Evolutionary conservation across 1,284 basidiomycete genomes (phyloP), one percentile per base, ranked within the genome.

Genomic region (Boletellus sp.): DNA sequence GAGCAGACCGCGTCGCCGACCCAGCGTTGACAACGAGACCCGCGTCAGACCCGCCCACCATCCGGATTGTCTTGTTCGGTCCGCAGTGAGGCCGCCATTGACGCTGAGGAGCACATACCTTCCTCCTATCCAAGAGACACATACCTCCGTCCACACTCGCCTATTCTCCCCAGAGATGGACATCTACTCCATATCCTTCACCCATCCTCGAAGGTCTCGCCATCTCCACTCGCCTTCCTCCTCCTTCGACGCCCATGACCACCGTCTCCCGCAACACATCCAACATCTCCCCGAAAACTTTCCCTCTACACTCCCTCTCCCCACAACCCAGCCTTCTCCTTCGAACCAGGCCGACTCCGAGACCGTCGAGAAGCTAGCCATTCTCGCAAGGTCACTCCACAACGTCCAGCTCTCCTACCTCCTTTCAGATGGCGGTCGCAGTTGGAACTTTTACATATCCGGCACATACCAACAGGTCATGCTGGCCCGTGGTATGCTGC

Each of bases 391-490:
- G 75, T 81, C 86, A 49, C 73, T 87, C 33, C 89, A 93, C 65
- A 87, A 82, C 60, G 91, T 89, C 66, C 85, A 91, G 64, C 81
- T 93, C 60, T 85, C 88, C 26, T 93, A 85, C 72, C 80, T 86
- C 53, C 76, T 84, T 45, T 83, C 86, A 55, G 84, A 89, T 63
- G 81, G 86, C 57, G 82, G 81, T 52, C 75, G 79, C 56, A 81
- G 80, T 39, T 93, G 89, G 85, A 94, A 93, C 70, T 95, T 97
- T 66, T 86, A 93, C 69, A 80, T 97, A 58, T 91, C 89, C 54
- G 95, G 95, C 44, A 81, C 86, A 24, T 94, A 94, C 72, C 90
- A 91, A 65, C 91, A 95, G 69, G 96, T 97, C 59, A 91, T 97
- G 85, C 78, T 85, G 50, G 89, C 94, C 44, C 81, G 93, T 47